These are phyloP conservation scores for Helicocarpus griseus DNA, from an alignment of 2,329 filamentous ascomycete genomes.

Conservation along the genomic window DNA sequence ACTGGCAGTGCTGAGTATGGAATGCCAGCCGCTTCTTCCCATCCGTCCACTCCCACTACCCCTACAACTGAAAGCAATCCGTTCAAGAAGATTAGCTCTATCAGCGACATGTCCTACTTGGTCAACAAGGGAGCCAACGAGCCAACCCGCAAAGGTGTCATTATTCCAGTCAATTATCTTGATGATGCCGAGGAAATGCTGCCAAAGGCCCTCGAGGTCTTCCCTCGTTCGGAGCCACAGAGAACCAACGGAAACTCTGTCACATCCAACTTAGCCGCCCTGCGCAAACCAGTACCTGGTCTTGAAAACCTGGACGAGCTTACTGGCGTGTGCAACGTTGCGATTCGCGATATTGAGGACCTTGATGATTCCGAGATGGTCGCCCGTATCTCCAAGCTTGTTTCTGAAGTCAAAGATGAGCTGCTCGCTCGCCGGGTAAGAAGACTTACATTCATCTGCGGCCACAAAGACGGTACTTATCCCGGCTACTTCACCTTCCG, in stretches of 20 bases:
- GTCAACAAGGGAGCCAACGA: conserved; percentile 59
- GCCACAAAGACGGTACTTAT: conserved; percentile 86
- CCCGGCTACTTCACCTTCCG: conserved; percentile 98
- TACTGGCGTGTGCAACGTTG: conserved; percentile 85
- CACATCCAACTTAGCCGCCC: conserved; percentile 63
- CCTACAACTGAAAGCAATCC: conserved; percentile 50
- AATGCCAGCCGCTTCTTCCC: conserved; percentile 61
- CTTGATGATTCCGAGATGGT: conserved; percentile 73
- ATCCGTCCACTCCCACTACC: conserved; percentile 75
- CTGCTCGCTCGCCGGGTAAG: conserved; percentile 72
- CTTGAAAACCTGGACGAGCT: conserved; percentile 63
- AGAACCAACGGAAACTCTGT: conserved; percentile 48
- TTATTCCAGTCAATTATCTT: conserved; percentile 84
- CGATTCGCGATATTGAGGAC: conserved; percentile 78
- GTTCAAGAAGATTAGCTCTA: conserved; percentile 81
- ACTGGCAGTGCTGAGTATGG: conserved; percentile 87
- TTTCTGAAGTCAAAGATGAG: conserved; percentile 75
- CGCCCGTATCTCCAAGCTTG: conserved; percentile 61
- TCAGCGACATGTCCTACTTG: conserved; percentile 93
- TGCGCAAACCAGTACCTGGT: conserved; percentile 50
- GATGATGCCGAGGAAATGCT: conserved; percentile 89
- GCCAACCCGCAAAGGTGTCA: conserved; percentile 81
- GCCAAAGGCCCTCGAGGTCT: conserved; percentile 70
- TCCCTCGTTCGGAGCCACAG: conserved; percentile 56
- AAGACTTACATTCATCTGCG: conserved; percentile 91